phyloP scores from a whole-genome alignment of 805 yeast species.

The Nakazawaea ernobii region DNA sequence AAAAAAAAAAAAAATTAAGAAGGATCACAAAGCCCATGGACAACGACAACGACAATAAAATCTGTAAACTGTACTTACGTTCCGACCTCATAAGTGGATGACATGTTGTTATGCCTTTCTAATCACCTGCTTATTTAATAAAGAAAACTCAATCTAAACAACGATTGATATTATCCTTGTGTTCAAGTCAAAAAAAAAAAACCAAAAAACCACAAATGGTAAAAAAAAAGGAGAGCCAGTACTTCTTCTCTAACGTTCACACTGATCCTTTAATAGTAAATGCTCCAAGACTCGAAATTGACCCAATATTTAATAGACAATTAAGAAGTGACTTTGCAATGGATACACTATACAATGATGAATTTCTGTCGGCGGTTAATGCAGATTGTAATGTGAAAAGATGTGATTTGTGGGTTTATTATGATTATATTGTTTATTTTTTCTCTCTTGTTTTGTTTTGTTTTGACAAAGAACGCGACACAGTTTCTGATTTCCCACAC shows the following conservation, averaged over 20 bases:
- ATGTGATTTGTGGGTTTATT: background rate
- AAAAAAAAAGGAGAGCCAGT: too few relatives aligned
- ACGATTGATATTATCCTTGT: background rate
- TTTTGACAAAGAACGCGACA: slow-evolving; percentile 23
- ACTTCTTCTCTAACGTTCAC: too few relatives aligned
- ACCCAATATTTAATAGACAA: too few relatives aligned
- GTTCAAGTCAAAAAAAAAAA: too few relatives aligned
- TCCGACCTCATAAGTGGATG: slow-evolving; percentile 44
- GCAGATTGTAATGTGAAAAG: background rate
- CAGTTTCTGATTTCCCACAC: slow-evolving; percentile 2
- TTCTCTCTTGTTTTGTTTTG: slow-evolving; percentile 15
- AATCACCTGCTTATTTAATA: slow-evolving; percentile 17
- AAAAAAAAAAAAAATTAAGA: too few relatives aligned
- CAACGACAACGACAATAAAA: background rate
- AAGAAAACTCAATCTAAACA: background rate
- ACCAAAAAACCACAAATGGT: too few relatives aligned
- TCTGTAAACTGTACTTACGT: slow-evolving; percentile 33
- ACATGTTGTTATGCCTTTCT: slow-evolving; percentile 24
- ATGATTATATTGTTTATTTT: slow-evolving; percentile 13
- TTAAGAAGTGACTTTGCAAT: too few relatives aligned
- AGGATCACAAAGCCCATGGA: background rate
- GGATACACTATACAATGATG: too few relatives aligned
- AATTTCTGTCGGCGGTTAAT: too few relatives aligned
- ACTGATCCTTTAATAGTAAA: too few relatives aligned
- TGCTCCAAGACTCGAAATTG: too few relatives aligned